Evolutionary conservation across 345 rosid species (phyloP).

Genomic region (Aurinia saxatilis): DNA sequence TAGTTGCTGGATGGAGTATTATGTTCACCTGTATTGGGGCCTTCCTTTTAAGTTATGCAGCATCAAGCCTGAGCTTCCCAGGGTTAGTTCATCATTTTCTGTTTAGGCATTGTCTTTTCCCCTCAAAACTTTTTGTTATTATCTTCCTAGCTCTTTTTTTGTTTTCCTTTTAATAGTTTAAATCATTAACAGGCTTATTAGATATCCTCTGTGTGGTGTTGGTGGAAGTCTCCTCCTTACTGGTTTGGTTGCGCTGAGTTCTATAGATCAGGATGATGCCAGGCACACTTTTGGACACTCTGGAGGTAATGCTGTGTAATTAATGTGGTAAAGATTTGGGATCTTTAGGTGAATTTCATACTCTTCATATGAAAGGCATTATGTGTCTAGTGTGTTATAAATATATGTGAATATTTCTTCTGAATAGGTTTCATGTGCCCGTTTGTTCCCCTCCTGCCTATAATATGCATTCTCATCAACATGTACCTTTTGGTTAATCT

Average conservation of each 20-base stretch:
- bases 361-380: background rate
- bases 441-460: conserved; percentile 89
- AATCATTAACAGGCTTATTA: conserved; percentile 39
- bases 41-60: conserved; percentile 59
- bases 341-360: background rate
- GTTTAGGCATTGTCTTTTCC: background rate
- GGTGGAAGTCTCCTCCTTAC: conserved; percentile 68
- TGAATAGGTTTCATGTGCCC: conserved; percentile 84
- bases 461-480: conserved; percentile 78
- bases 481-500: conserved; percentile 78
- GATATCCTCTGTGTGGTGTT: conserved; percentile 57
- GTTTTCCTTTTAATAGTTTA: background rate
- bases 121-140: background rate
- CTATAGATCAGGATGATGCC: conserved; percentile 78
- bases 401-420: background rate
- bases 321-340: background rate
- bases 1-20: conserved; percentile 88
- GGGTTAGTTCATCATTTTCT: conserved; percentile 40
- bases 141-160: background rate
- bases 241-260: conserved; percentile 64
- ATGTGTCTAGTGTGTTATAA: too few relatives aligned
- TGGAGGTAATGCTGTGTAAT: conserved; percentile 53
- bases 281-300: conserved; percentile 87
- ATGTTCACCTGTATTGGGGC: conserved; percentile 68
- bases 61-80: conserved; percentile 61